Percentiles rank a stretch among this genome's conserved stretches.
phyloP scores from a whole-genome alignment of 768 basidiomycete genomes.

The Sporobolomyces roseus region DNA sequence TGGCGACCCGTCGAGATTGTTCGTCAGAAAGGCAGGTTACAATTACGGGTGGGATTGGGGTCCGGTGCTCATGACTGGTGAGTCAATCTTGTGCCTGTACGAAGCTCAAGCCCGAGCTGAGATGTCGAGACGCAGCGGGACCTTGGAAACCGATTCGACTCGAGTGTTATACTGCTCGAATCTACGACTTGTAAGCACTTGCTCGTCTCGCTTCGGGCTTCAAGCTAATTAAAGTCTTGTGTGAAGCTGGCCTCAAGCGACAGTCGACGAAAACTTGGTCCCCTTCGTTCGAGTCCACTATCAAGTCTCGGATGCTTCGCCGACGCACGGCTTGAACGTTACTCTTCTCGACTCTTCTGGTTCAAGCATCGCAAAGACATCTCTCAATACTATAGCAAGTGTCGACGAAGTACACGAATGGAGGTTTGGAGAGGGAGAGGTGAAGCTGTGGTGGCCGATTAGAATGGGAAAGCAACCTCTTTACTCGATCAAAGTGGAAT shows the following conservation, averaged over 20 bases:
- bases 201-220: background rate
- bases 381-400: no score
- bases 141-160: conserved; percentile 75
- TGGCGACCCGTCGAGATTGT: conserved; percentile 81
- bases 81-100: background rate
- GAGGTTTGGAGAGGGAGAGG: conserved; percentile 56
- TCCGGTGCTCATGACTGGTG: conserved; percentile 43
- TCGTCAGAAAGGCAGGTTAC: conserved; percentile 90
- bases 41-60: conserved; percentile 93
- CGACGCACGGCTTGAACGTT: conserved; percentile 54
- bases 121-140: conserved; percentile 12
- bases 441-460: conserved; percentile 81
- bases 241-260: conserved; percentile 49
- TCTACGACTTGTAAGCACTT: conserved; percentile 62
- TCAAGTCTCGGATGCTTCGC: conserved; percentile 50
- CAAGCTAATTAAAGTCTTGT: background rate
- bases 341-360: conserved; percentile 56
- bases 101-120: background rate
- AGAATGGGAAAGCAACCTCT: conserved; percentile 72
- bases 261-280: conserved; percentile 59
- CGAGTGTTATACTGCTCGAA: conserved; percentile 63
- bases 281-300: conserved; percentile 53
- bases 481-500: conserved; percentile 60
- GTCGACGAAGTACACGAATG: no score
- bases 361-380: conserved; percentile 50